phyloP scores from a whole-genome alignment of 2,329 filamentous ascomycete genomes.

The Aspergillus pseudoviridinutans region DNA sequence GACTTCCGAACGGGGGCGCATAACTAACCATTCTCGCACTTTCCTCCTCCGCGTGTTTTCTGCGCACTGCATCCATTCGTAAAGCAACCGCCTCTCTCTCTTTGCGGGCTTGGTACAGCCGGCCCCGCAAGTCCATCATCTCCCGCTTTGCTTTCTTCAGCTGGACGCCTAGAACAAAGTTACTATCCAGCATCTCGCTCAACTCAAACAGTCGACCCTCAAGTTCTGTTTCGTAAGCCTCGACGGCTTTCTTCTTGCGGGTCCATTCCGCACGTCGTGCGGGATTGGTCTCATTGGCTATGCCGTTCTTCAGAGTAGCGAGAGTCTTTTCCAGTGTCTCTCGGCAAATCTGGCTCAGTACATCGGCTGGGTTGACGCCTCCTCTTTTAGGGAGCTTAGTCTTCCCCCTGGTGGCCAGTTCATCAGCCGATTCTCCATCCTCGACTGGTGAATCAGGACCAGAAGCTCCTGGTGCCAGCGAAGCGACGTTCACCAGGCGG shows the following conservation, averaged over 20 bases:
- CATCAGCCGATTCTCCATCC: constrained; percentile 27
- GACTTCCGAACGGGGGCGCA: not conserved
- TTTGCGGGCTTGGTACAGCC: constrained; percentile 46
- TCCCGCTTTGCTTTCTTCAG: constrained; percentile 44
- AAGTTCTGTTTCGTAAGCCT: constrained; percentile 47
- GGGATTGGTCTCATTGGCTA: constrained; percentile 37
- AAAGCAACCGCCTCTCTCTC: constrained; percentile 48
- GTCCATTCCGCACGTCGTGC: constrained; percentile 39
- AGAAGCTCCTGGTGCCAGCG: constrained; percentile 21
- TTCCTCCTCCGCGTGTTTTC: constrained; percentile 39
- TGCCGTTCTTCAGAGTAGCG: constrained; percentile 38
- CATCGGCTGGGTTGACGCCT: constrained; percentile 51
- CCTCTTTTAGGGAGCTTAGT: constrained; percentile 37
- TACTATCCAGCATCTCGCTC: constrained; percentile 50
- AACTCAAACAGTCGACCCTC: constrained; percentile 49
- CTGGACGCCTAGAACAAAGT: constrained; percentile 44
- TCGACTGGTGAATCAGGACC: constrained; percentile 21
- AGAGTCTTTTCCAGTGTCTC: constrained; percentile 48
- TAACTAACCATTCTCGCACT: constrained; percentile 30
- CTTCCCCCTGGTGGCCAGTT: constrained; percentile 29
- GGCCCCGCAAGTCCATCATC: constrained; percentile 43
- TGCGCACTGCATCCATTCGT: constrained; percentile 47
- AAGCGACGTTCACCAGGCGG: constrained; percentile 34
- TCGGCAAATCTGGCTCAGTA: constrained; percentile 48
- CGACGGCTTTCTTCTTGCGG: constrained; percentile 45